Evolutionary conservation across 805 yeast genomes (phyloP), one percentile per base, ranked within the genome.

Genomic region (Suhomyces kilbournensis): DNA sequence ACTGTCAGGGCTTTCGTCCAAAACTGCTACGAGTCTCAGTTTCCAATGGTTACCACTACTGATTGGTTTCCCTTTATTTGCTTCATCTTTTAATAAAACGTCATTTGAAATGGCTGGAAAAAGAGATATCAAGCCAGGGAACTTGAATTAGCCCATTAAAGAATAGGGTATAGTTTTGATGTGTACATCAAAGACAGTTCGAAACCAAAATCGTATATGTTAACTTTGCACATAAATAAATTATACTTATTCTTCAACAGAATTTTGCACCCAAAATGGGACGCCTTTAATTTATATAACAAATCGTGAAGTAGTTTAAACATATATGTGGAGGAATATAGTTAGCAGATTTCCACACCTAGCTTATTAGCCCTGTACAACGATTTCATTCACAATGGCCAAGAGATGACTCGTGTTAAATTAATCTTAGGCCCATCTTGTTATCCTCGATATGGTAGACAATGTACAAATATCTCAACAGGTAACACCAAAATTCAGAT

Each of bases 401-500:
- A 8, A 3, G 12, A 26, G 4, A 26, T 28, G 12, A 9, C 30
- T 28, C 14, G 30, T 10, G 28, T 26, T 1, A 10, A 4, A 28
- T 28, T 25, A 7, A 25, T 25, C 26, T 2, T 23, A 8, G 10
- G 9, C 28, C 4, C 20, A 80, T 58, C 49, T 72, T 71, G 34
- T 66, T 59, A 42, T 70, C 66, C 30, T 77, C 83, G 46, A 83
- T 61, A 63, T 83, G 86, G 52, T 75, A 84, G 44, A 81, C 85
- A 39, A 78, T 72, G 58, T 82, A 83, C 1, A 79, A 80, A 26
- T 63, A 2, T 53, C 79, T 70, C 52, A 84, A 62, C 63, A 83
- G 77, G 3, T 78, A 60, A 81, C 85, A 46, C 88, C 88, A 12
- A 82, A 63, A n/a, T n/a, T n/a, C n/a, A n/a, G n/a, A n/a, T n/a